These are phyloP conservation scores for Lachancea nothofagi DNA, from an alignment of 805 yeast genomes.

Conservation along the genomic window DNA sequence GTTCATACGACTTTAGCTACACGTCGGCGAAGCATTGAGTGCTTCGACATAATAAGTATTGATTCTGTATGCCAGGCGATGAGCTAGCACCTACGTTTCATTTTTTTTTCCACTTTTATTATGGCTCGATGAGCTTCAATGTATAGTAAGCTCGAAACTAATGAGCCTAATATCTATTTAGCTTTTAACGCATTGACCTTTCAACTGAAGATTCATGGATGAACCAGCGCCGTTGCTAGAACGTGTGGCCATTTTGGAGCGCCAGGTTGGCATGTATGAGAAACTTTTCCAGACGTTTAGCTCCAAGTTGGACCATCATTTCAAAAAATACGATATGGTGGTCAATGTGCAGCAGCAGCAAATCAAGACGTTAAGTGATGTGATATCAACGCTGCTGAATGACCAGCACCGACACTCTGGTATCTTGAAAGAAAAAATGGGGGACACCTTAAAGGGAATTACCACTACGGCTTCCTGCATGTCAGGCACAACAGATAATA, in stretches of 20 bases:
- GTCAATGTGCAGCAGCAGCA: slow-evolving; percentile 31
- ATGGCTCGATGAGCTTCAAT: too few relatives aligned
- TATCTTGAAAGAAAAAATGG: slow-evolving; percentile 24
- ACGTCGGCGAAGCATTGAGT: slow-evolving; percentile 4
- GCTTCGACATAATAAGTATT: background rate
- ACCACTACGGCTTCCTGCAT: slow-evolving; percentile 16
- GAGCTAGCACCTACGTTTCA: too few relatives aligned
- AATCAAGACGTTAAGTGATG: slow-evolving; percentile 25
- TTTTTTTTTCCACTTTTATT: too few relatives aligned
- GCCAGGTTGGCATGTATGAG: slow-evolving; percentile 28
- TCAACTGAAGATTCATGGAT: background rate
- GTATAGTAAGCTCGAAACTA: too few relatives aligned
- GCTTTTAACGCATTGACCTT: too few relatives aligned
- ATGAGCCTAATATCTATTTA: too few relatives aligned
- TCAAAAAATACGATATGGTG: slow-evolving; percentile 29
- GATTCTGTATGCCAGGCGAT: background rate
- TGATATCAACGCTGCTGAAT: slow-evolving; percentile 23
- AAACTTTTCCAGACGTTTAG: slow-evolving; percentile 29
- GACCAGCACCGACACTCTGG: slow-evolving; percentile 30
- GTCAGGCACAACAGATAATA: background rate
- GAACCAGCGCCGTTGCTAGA: slow-evolving; percentile 13
- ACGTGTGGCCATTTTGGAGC: slow-evolving; percentile 27
- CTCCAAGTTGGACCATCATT: slow-evolving; percentile 29
- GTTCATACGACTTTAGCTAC: background rate
- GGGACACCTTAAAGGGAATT: slow-evolving; percentile 21